A percentile compares a stretch with the other conserved stretches of the same genome.
Conservation (phyloP, 305 asterid genomes). For the Fraxinus albicans region DNA sequence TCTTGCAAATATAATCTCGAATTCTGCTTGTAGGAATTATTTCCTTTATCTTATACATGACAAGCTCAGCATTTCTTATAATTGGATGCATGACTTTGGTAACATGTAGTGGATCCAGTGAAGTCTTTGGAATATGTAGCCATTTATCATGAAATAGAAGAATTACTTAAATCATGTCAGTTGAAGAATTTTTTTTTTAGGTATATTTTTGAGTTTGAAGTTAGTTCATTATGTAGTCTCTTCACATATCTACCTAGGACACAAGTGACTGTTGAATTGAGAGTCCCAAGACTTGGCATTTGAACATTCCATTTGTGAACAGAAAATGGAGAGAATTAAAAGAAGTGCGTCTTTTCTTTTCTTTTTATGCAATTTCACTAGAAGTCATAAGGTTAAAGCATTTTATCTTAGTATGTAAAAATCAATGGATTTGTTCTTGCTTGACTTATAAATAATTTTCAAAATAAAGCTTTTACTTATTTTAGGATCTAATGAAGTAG, state of each 20-base stretch:
- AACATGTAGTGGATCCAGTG: background rate
- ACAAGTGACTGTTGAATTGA: background rate
- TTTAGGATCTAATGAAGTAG: too few relatives aligned
- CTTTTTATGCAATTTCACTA: background rate
- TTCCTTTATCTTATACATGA: constrained; percentile 5
- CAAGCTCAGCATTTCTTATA: background rate
- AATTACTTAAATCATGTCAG: background rate
- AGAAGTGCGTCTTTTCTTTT: background rate
- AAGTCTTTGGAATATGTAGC: background rate
- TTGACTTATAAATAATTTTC: too few relatives aligned
- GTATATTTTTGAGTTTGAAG: background rate
- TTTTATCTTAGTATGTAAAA: background rate
- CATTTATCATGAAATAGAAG: background rate
- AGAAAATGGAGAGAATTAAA: background rate
- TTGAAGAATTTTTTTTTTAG: background rate
- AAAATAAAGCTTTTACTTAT: too few relatives aligned
- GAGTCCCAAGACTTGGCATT: background rate
- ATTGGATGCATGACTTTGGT: background rate
- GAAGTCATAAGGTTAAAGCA: background rate
- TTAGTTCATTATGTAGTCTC: background rate
- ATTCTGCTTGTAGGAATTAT: background rate
- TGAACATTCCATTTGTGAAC: background rate
- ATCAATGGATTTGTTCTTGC: background rate
- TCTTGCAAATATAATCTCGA: background rate
- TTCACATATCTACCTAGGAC: background rate